Evolutionary conservation across 2,329 filamentous ascomycete species (phyloP).

Genomic region (Alternaria incomplexa): DNA sequence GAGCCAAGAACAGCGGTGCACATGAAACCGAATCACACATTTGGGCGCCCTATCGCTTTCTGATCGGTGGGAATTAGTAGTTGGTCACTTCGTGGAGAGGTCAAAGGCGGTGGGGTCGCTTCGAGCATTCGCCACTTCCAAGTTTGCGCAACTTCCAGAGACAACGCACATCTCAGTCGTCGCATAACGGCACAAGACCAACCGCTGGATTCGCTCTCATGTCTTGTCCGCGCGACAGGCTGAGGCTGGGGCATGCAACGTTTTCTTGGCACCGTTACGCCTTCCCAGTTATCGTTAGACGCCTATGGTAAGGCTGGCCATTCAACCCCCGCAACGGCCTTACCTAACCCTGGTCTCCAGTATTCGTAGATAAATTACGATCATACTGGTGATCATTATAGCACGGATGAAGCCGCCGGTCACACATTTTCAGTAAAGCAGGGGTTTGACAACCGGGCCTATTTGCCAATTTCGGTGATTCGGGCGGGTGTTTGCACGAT

Average conservation of each 20-base stretch:
- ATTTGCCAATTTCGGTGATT: not conserved
- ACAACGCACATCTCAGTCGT: not conserved
- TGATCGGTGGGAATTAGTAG: not conserved
- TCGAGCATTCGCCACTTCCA: slow-evolving; percentile 1
- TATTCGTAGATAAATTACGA: slow-evolving; percentile 1
- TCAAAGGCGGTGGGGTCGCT: not conserved
- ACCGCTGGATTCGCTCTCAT: slow-evolving; percentile 1
- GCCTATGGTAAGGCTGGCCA: slow-evolving; percentile 2
- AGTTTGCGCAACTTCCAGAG: not conserved
- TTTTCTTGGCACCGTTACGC: not conserved
- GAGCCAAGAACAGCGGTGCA: not conserved
- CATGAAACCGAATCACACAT: not conserved
- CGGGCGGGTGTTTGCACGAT: slow-evolving; percentile 2
- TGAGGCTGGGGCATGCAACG: not conserved
- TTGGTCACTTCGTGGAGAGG: not conserved
- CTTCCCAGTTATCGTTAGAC: slow-evolving; percentile 3
- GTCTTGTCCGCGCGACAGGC: not conserved
- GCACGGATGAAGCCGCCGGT: not conserved
- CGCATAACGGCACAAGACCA: not conserved
- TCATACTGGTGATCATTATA: slow-evolving; percentile 1
- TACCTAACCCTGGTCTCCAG: not conserved
- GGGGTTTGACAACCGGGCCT: not conserved
- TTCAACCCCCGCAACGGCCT: slow-evolving; percentile 1
- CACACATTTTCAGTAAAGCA: not conserved
- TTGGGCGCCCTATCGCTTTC: not conserved